phyloP scores from a whole-genome alignment of 140 eudicot species.

The Cichorium intybus region DNA sequence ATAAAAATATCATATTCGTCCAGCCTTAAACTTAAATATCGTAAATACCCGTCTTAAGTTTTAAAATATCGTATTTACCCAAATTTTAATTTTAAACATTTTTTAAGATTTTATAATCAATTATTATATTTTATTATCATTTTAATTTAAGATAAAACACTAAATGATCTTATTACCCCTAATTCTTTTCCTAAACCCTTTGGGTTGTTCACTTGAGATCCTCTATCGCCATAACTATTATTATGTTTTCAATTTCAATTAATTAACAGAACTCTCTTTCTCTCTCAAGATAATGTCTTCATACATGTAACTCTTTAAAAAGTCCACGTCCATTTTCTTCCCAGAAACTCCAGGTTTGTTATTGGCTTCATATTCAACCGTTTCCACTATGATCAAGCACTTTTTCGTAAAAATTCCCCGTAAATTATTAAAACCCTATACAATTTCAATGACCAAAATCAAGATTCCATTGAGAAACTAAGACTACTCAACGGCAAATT shows the following conservation, averaged over 20 bases:
- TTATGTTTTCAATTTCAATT: constrained; percentile 39
- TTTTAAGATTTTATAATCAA: no score
- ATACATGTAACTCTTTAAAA: constrained; percentile 16
- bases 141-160: no score
- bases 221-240: constrained; percentile 35
- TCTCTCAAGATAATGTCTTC: constrained; percentile 29
- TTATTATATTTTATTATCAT: no score
- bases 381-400: constrained; percentile 68
- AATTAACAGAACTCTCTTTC: constrained; percentile 20
- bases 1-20: no score
- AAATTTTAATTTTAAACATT: no score
- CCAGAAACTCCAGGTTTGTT: constrained; percentile 40
- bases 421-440: constrained; percentile 42
- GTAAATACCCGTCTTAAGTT: no score
- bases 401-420: constrained; percentile 69
- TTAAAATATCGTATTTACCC: no score
- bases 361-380: constrained; percentile 34
- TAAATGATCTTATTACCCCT: no score
- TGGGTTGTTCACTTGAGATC: no score
- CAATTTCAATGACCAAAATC: constrained; percentile 46
- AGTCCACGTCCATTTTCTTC: constrained; percentile 32
- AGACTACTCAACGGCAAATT: no score
- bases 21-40: no score
- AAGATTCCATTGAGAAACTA: constrained; percentile 50
- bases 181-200: no score